Evolutionary conservation across 2,329 filamentous ascomycete genomes (phyloP).

Genomic region (Penicillium sp.): DNA sequence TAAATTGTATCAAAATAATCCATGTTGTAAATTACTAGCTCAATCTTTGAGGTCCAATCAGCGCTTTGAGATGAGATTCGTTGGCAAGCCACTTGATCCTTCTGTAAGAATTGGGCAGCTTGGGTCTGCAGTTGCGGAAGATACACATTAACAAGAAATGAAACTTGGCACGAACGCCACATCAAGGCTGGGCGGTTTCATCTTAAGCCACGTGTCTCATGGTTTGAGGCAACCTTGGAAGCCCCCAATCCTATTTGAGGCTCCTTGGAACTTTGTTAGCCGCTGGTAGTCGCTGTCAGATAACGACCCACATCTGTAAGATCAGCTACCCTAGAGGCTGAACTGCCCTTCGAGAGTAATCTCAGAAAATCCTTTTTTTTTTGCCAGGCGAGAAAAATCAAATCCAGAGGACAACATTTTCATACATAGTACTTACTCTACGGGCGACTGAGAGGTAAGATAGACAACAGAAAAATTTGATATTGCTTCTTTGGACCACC

Average conservation of each 20-base stretch:
- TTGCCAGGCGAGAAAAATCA: too few relatives aligned
- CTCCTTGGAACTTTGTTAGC: neutral
- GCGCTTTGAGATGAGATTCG: neutral
- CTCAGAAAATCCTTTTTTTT: too few relatives aligned
- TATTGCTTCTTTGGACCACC: too few relatives aligned
- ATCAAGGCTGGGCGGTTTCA: neutral
- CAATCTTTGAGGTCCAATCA: neutral
- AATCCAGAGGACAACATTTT: too few relatives aligned
- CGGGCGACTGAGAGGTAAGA: too few relatives aligned
- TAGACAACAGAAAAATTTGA: too few relatives aligned
- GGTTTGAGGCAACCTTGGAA: neutral
- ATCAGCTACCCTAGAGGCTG: too few relatives aligned
- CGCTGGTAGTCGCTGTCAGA: neutral
- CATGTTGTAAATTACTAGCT: neutral
- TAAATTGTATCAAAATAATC: neutral
- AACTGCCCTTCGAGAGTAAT: too few relatives aligned
- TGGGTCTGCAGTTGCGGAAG: neutral
- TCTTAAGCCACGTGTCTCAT: neutral
- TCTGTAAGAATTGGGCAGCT: neutral
- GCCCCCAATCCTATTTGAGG: neutral
- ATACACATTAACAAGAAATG: neutral
- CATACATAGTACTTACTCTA: too few relatives aligned
- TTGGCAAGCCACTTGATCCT: neutral
- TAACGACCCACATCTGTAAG: neutral
- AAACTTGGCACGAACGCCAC: neutral